These are phyloP conservation scores for Penicillium janthinellum DNA, from an alignment of 2,329 filamentous ascomycete species.

Conservation along the genomic window DNA sequence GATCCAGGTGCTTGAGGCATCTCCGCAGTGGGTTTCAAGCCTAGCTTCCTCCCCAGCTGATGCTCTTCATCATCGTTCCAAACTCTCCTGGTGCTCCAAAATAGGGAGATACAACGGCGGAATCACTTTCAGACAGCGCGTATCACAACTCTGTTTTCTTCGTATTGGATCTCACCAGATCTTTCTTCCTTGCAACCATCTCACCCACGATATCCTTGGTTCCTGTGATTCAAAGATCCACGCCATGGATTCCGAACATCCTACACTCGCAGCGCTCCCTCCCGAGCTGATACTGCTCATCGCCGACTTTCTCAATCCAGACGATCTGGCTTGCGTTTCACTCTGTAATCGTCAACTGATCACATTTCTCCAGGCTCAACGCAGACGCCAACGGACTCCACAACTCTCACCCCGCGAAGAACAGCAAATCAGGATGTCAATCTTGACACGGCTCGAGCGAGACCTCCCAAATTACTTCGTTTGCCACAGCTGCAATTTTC, in stretches of 20 bases:
- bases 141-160: too few relatives aligned
- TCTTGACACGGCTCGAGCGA: background rate
- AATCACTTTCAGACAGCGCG: too few relatives aligned
- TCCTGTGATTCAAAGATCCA: background rate
- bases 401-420: background rate
- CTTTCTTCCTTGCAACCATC: background rate
- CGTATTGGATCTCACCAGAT: background rate
- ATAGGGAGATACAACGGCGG: background rate
- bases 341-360: background rate
- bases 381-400: background rate
- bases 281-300: background rate
- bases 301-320: background rate
- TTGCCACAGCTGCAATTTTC: background rate
- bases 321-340: background rate
- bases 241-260: background rate
- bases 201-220: background rate
- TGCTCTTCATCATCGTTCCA: too few relatives aligned
- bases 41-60: too few relatives aligned
- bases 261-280: background rate
- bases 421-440: background rate
- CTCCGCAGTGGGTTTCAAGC: too few relatives aligned
- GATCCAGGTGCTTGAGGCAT: too few relatives aligned
- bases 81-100: background rate
- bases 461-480: background rate
- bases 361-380: background rate